Evolutionary conservation across 2,329 filamentous ascomycete species (phyloP), one percentile per base, ranked within the genome.

Genomic region (Metarhizium brunneum): DNA sequence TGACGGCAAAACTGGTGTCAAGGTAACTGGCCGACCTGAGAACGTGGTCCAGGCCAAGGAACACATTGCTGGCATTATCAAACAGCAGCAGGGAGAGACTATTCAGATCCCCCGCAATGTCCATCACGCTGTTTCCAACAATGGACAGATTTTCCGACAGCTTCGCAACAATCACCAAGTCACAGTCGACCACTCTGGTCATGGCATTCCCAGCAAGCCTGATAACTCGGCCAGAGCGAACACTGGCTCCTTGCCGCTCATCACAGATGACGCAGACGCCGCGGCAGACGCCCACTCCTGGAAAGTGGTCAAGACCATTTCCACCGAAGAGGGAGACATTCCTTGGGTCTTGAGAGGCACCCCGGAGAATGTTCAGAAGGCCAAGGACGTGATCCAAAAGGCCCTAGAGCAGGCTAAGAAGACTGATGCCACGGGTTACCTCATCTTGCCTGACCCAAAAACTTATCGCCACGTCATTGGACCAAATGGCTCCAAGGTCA

Each of bases 391-490:
- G 53, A 84, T 97, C 56, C 79, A 85, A 62, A 78, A 83, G 61
- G 88, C 90, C 2, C 79, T 96, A 47, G 81, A 86, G 59, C 83
- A 88, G 66, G 86, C 87, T 3, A 74, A 79, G 60, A 85, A 85
- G 73, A 86, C 80, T 68, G 85, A 78, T 49, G 83, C 85, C 4
- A 90, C 86, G 1, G 94, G 94, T 5, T 96, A 95, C 71, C 81
- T 99, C 40, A 86, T 94, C 61, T 81, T 99, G 43, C 88, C 92
- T 0, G 92, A 99, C 68, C 90, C 94, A 11, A 84, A 83, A 63
- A 90, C 90, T 50, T 96, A 96, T 77, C 84, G 92, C 59, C 88
- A 88, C 61, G 89, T 99, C 51, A 91, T 99, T 63, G 94, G 94
- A 4, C 85, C 87, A 61, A 88, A 87, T 57, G 94, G 94, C 57